These are phyloP conservation scores for Malus fusca DNA, from an alignment of 306 rosid genomes.

Conservation along the genomic window DNA sequence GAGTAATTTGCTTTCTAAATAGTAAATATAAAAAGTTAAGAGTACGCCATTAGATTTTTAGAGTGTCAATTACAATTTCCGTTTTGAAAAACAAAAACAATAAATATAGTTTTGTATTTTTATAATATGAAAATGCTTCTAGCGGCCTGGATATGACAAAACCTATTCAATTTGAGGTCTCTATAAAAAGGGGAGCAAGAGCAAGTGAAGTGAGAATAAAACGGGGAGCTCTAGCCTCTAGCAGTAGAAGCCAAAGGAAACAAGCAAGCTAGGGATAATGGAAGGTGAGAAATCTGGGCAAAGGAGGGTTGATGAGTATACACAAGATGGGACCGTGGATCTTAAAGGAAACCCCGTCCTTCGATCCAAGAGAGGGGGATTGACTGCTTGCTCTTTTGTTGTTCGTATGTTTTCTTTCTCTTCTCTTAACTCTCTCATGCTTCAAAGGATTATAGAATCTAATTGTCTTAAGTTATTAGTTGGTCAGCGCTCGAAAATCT, in stretches of 20 bases:
- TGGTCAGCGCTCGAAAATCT: not conserved
- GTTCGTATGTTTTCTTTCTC: conserved; percentile 40
- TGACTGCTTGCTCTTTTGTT: conserved; percentile 84
- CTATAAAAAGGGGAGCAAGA: not conserved
- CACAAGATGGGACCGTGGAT: conserved; percentile 77
- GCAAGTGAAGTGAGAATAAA: not conserved
- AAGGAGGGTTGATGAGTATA: conserved; percentile 19
- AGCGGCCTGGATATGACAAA: not conserved
- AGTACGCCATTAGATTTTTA: too few species aligned
- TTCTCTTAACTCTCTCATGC: not conserved
- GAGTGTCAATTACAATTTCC: too few species aligned
- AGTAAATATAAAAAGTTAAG: too few species aligned
- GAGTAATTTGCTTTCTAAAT: too few species aligned
- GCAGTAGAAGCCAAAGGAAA: not conserved
- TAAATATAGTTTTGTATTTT: too few species aligned
- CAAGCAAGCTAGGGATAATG: conserved; percentile 7
- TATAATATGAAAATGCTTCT: not conserved
- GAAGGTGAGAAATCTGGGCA: conserved; percentile 41
- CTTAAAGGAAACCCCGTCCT: conserved; percentile 72
- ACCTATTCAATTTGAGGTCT: not conserved
- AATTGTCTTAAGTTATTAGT: not conserved
- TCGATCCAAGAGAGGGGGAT: conserved; percentile 68
- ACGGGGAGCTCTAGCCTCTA: not conserved
- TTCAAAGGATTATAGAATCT: not conserved
- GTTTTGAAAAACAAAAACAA: too few species aligned